Evolutionary conservation across 495 filamentous ascomycete genomes (phyloP).

Genomic region (Penicillium steckii): DNA sequence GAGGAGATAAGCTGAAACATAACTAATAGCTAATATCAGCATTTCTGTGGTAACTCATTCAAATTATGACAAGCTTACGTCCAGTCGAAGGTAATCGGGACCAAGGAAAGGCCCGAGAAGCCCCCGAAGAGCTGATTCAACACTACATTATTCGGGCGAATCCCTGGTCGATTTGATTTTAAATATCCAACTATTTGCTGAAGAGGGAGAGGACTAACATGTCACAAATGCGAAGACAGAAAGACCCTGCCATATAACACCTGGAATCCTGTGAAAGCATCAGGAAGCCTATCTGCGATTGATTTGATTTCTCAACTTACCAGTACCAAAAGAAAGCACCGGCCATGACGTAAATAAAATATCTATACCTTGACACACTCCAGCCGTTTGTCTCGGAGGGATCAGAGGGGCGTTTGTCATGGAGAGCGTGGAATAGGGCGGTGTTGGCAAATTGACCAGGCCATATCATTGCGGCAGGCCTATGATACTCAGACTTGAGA

Average conservation of each 20-base stretch:
- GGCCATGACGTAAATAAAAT: conserved; percentile 50
- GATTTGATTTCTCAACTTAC: conserved; percentile 1
- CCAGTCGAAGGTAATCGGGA: conserved; percentile 67
- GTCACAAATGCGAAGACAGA: conserved; percentile 61
- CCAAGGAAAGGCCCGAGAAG: conserved; percentile 52
- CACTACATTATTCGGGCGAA: conserved; percentile 55
- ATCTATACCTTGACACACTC: conserved; percentile 54
- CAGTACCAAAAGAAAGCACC: conserved; percentile 52
- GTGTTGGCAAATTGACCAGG: conserved; percentile 27
- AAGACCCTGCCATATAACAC: conserved; percentile 56
- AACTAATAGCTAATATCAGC: conserved; percentile 7
- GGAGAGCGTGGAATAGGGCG: conserved; percentile 41
- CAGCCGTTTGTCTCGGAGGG: conserved; percentile 49
- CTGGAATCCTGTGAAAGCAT: conserved; percentile 42
- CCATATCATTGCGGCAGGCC: conserved; percentile 39
- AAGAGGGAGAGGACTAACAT: conserved; percentile 35
- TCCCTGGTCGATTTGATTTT: conserved; percentile 21
- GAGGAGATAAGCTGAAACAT: conserved; percentile 55
- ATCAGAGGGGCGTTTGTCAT: conserved; percentile 39
- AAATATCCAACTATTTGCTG: neutral
- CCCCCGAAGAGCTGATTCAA: conserved; percentile 63
- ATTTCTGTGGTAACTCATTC: neutral
- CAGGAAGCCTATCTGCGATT: neutral
- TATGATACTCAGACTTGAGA: neutral
- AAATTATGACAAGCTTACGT: conserved; percentile 30